Percentiles rank a stretch among this genome's conserved stretches.
Evolutionary conservation across 768 basidiomycete species (phyloP).

Genomic region (Crucibulum laeve): DNA sequence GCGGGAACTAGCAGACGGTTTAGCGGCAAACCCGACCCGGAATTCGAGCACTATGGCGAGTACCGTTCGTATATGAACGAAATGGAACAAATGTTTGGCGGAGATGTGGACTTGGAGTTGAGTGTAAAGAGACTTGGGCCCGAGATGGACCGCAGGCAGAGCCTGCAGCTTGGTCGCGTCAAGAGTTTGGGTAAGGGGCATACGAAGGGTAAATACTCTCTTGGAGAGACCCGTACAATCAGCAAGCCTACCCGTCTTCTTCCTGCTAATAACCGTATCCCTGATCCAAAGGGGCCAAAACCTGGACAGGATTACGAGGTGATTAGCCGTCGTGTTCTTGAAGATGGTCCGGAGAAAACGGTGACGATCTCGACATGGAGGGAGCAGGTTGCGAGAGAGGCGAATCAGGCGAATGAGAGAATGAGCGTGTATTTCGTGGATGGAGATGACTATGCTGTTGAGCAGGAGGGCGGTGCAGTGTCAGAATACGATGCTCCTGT

Average conservation of each 20-base stretch:
- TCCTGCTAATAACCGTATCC: conserved; percentile 11
- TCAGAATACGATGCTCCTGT: conserved; percentile 8
- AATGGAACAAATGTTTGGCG: conserved; percentile 23
- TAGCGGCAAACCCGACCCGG: conserved; percentile 11
- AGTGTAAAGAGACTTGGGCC: conserved; percentile 12
- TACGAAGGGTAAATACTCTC: conserved; percentile 7
- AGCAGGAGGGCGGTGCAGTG: conserved; percentile 14
- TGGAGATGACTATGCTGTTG: conserved; percentile 26
- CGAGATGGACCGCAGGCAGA: conserved; percentile 7
- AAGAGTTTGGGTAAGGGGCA: conserved; percentile 6
- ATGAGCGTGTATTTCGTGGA: conserved; percentile 45
- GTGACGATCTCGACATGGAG: conserved; percentile 56
- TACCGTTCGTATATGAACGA: conserved; percentile 27
- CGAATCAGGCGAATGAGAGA: conserved; percentile 26
- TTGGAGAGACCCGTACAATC: conserved; percentile 15
- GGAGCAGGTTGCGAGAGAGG: conserved; percentile 43
- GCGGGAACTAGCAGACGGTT: conserved; percentile 3
- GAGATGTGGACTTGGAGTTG: conserved; percentile 15
- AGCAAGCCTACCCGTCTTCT: conserved; percentile 12
- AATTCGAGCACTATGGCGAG: conserved; percentile 27
- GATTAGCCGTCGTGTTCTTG: conserved; percentile 34
- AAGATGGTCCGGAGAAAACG: conserved; percentile 46
- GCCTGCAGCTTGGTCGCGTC: conserved; percentile 10
- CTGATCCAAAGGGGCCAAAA: conserved; percentile 17
- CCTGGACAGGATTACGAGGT: conserved; percentile 39